Evolutionary conservation across 352 stramenopile genomes (phyloP).

Genomic region (Globisporangium solare): DNA sequence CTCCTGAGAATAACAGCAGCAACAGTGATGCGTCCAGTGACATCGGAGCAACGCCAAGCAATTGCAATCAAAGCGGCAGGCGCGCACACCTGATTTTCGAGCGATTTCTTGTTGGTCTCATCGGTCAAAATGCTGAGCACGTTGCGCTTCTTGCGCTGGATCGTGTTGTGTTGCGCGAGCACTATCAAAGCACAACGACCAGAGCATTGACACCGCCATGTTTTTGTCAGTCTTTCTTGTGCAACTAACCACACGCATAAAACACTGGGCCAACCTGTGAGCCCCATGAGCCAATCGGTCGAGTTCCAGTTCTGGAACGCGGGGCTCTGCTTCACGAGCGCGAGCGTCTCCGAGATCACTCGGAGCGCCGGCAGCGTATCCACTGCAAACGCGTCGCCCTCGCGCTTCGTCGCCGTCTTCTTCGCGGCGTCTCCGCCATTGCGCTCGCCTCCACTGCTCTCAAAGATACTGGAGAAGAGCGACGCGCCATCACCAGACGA

Average conservation of each 20-base stretch:
- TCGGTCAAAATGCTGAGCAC: slow-evolving; percentile 21
- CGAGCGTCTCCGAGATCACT: slow-evolving; percentile 66
- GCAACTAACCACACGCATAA: not conserved
- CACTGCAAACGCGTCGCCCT: slow-evolving; percentile 36
- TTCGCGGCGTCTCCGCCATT: not conserved
- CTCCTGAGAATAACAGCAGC: not conserved
- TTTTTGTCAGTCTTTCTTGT: not conserved
- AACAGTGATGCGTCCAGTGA: not conserved
- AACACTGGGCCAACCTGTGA: slow-evolving; percentile 31
- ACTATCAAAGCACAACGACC: slow-evolving; percentile 18
- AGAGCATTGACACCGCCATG: not conserved
- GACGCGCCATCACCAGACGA: slow-evolving; percentile 1
- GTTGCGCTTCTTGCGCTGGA: slow-evolving; percentile 22
- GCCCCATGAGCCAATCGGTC: slow-evolving; percentile 75
- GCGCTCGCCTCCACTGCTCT: not conserved
- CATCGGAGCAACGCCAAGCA: not conserved
- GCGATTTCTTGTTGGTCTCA: slow-evolving; percentile 21
- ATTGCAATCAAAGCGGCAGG: not conserved
- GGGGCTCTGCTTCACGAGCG: slow-evolving; percentile 48
- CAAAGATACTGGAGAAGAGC: slow-evolving; percentile 1
- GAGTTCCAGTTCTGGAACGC: slow-evolving; percentile 68
- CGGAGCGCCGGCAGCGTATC: slow-evolving; percentile 74
- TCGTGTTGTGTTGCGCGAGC: slow-evolving; percentile 64
- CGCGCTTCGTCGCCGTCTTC: not conserved
- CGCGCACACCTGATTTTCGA: slow-evolving; percentile 13